These are phyloP conservation scores for Parsonsia alboflavescens DNA, from an alignment of 257 asterid species.

Conservation along the genomic window DNA sequence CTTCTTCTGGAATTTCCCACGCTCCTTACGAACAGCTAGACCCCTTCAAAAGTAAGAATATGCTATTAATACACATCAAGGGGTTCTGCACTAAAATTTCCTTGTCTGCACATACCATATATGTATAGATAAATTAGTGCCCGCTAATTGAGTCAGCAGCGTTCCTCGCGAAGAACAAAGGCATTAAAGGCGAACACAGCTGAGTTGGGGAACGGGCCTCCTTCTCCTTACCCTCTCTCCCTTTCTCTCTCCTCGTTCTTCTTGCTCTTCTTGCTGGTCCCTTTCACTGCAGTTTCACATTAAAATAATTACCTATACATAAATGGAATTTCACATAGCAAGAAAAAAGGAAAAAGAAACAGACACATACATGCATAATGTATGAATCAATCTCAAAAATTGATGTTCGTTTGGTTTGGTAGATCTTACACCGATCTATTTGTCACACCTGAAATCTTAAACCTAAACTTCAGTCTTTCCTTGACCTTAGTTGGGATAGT, in stretches of 20 bases:
- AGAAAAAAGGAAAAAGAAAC: no score
- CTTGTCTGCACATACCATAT: not conserved
- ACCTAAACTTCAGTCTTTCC: no score
- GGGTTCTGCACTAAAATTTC: not conserved
- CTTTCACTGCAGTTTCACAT: not conserved
- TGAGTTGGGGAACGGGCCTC: constrained; percentile 28
- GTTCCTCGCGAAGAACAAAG: constrained; percentile 46
- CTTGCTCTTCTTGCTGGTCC: constrained; percentile 4
- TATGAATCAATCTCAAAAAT: not conserved
- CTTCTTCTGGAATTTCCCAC: constrained; percentile 1
- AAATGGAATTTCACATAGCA: no score
- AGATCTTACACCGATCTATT: not conserved
- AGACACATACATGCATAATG: no score
- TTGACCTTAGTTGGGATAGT: no score
- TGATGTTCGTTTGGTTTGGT: not conserved
- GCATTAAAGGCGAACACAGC: constrained; percentile 29
- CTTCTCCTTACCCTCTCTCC: constrained; percentile 14
- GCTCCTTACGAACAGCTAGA: not conserved
- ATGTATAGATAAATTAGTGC: not conserved
- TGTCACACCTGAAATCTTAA: no score
- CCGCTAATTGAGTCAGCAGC: constrained; percentile 2
- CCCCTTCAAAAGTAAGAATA: not conserved
- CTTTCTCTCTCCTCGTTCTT: not conserved
- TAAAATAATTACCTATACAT: not conserved
- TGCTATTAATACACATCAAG: not conserved